A percentile compares a stretch with the other conserved stretches of the same genome.
Conservation (phyloP, 2,329 filamentous ascomycete species). For the Arthrinium puccinioides region DNA sequence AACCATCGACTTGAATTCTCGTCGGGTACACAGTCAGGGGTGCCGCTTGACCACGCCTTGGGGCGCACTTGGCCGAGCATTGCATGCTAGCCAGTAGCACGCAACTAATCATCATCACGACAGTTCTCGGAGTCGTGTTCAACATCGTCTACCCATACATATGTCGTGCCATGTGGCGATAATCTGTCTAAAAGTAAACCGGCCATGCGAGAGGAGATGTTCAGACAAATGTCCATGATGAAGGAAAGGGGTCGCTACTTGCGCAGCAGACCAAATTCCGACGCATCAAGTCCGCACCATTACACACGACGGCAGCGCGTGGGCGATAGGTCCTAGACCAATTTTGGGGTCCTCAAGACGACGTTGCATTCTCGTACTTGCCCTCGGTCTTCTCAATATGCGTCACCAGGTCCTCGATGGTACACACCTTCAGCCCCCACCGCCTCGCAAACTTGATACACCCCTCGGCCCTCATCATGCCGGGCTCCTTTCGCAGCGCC, state of each 20-base stretch:
- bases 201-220: no score
- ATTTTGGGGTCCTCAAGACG: constrained; percentile 5
- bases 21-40: no score
- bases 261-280: background rate
- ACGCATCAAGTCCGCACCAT: background rate
- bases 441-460: constrained; percentile 81
- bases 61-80: no score
- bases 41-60: no score
- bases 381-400: constrained; percentile 74
- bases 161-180: constrained; percentile 1
- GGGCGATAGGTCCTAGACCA: background rate
- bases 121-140: no score
- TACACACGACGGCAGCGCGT: background rate
- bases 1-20: no score
- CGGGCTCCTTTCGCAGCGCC: constrained; percentile 58
- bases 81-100: no score
- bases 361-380: constrained; percentile 40
- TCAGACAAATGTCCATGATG: background rate
- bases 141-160: no score
- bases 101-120: no score
- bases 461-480: constrained; percentile 86
- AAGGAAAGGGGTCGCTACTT: background rate
- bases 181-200: background rate
- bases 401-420: constrained; percentile 81
- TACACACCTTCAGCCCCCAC: constrained; percentile 90